Evolutionary conservation across 345 rosid species (phyloP), one percentile per base, ranked within the genome.

Genomic region (Melastoma malabathricum): DNA sequence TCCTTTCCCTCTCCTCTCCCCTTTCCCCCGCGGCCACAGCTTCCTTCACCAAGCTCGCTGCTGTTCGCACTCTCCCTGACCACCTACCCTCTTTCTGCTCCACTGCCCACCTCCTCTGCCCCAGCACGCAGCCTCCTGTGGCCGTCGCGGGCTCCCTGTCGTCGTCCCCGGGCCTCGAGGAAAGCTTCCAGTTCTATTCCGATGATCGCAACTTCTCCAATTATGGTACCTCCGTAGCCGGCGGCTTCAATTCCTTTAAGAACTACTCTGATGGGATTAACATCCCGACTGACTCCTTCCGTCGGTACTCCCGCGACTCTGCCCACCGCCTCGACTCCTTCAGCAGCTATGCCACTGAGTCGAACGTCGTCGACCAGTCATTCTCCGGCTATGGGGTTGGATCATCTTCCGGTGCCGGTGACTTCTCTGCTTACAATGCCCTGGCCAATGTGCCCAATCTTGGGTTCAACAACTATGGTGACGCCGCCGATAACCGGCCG

Each of bases 351-450:
- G 78, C 64, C n/a, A 44, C 39, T 3, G 71, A 50, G 4, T 29
- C 64, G 15, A 73, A 73, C 31, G 72, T 68, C 13, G 71, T 51
- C n/a, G 80, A 75, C 68, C 74, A 75, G 72, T 59, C 68, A 60
- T 75, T 75, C 65, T 51, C 63, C 48, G 57, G 71, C 56, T 75
- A 75, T 46, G 76, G 72, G 47, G 54, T 57, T 43, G 64, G 65
- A 0, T 72, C 65, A 18, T 57, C 72, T 29, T 74, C 72, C 9
- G 80, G 80, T 6, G 43, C 51, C 6, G 64, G 74, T 25, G 69
- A 68, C 19, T 75, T 75, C 68, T 60, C 43, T 41, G 31, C 16
- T 43, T 75, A 75, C 65, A 63, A 61, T 23, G 44, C 15, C 13
- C 7, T 44, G 23, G 65, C 59, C 18, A 75, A 75, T 54, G 68